Evolutionary conservation across 2,329 filamentous ascomycete genomes (phyloP), one percentile per base, ranked within the genome.

Genomic region (Exserohilum turcica): DNA sequence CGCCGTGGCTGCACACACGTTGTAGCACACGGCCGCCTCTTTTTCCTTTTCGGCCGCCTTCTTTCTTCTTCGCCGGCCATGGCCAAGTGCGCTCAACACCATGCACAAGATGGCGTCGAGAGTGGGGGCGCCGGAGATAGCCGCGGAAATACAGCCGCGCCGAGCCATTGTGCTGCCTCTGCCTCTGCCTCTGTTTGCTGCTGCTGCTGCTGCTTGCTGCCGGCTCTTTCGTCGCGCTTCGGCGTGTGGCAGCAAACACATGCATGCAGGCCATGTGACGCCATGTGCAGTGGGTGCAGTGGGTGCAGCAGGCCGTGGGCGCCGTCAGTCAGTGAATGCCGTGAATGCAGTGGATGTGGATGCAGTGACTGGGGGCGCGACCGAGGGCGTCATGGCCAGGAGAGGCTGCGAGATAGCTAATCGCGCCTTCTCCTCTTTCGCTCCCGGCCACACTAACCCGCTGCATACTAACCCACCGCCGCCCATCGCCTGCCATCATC

Each of bases 261-360:
- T n/a, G n/a, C n/a, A n/a, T n/a, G n/a, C n/a, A n/a, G 28, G 52
- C 48, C 56, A 58, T 56, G 56, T 58, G 56, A 58, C 47, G 43
- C 35, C 38, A 24, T 21, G 19, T 32, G 42, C 40, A 44, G 44
- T 32, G 44, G 31, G 19, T 48, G 56, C 48, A 43, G 50, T 48
- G 37, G 44, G 50, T 43, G n/a, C 48, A 52, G 50, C 16, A 43
- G 4, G 7, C 4, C 21, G 21, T 7, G 7, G 7, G 21, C 21
- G 7, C 21, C 21, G 21, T 24, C 21, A 24, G n/a, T n/a, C n/a
- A n/a, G n/a, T n/a, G n/a, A n/a, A n/a, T n/a, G n/a, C n/a, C n/a
- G n/a, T n/a, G n/a, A n/a, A n/a, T n/a, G n/a, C n/a, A n/a, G n/a
- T n/a, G n/a, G n/a, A n/a, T n/a, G n/a, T n/a, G n/a, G n/a, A n/a